Conservation (phyloP, 169 alveolate species). For the Sarcocystis neurona region DNA sequence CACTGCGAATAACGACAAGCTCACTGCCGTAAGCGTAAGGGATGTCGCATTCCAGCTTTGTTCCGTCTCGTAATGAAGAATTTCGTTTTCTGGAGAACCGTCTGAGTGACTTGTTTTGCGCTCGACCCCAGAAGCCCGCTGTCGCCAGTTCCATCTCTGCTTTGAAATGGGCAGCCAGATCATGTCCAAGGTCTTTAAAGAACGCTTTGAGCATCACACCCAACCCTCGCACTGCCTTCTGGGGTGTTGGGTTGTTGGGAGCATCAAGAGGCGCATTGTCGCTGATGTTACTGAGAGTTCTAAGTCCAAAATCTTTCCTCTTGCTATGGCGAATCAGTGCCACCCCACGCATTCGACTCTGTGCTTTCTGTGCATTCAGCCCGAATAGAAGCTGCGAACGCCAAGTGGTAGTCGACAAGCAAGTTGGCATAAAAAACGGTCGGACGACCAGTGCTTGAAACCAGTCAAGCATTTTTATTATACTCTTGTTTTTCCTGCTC, state of each 20-base stretch:
- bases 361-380: constrained; percentile 47
- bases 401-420: constrained; percentile 46
- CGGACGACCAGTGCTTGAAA: constrained; percentile 43
- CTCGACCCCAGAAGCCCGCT: background rate
- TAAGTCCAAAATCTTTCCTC: background rate
- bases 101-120: background rate
- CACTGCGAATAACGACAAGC: constrained; percentile 46
- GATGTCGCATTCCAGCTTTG: constrained; percentile 34
- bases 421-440: constrained; percentile 46
- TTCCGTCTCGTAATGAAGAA: background rate
- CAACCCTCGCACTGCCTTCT: constrained; percentile 2
- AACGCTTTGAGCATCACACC: background rate
- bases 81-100: background rate
- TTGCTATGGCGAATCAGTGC: constrained; percentile 8
- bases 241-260: background rate
- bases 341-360: constrained; percentile 25
- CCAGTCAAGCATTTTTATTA: background rate
- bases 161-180: background rate
- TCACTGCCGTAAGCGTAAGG: constrained; percentile 53
- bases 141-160: background rate
- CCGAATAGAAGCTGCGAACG: constrained; percentile 56
- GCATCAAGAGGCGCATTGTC: constrained; percentile 21
- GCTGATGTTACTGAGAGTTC: constrained; percentile 17
- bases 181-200: constrained; percentile 18
- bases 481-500: background rate